A percentile compares a stretch with the other conserved stretches of the same genome.
phyloP scores from a whole-genome alignment of 2,329 filamentous ascomycete species.

The Verticillium dahliae region DNA sequence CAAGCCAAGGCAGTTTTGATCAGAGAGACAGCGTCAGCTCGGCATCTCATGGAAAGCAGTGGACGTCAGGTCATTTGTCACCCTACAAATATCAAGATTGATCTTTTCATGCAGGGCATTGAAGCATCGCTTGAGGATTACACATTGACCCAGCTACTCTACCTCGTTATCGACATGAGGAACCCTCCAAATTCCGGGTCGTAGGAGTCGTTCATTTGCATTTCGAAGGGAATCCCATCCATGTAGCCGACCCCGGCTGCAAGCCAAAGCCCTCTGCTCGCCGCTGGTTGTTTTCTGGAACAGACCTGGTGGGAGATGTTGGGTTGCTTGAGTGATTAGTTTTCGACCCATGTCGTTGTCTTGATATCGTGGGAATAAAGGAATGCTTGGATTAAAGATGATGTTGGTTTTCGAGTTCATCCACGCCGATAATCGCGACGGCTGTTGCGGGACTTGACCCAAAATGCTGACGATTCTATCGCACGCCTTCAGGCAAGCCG shows the following conservation, averaged over 20 bases:
- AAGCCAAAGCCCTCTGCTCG: neutral
- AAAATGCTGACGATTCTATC: neutral
- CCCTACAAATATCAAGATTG: too few species aligned
- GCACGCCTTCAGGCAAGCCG: neutral
- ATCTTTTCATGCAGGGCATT: too few species aligned
- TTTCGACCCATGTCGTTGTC: neutral
- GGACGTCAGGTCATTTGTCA: too few species aligned
- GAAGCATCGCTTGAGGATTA: too few species aligned
- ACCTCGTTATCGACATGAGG: neutral
- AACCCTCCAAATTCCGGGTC: constrained; percentile 1
- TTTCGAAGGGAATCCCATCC: constrained; percentile 1
- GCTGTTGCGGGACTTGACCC: neutral
- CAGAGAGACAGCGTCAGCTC: too few species aligned
- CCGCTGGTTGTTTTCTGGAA: neutral
- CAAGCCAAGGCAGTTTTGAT: too few species aligned
- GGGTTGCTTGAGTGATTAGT: neutral
- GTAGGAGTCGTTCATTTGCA: constrained; percentile 4
- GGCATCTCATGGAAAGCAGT: too few species aligned
- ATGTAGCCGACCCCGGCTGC: neutral
- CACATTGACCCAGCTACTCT: too few species aligned
- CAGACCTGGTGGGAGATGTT: neutral
- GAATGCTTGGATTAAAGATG: neutral
- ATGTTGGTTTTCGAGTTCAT: neutral
- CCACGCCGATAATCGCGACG: neutral
- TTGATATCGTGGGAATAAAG: neutral